phyloP scores from a whole-genome alignment of 306 rosid species.

The Fragaria ananassa region DNA sequence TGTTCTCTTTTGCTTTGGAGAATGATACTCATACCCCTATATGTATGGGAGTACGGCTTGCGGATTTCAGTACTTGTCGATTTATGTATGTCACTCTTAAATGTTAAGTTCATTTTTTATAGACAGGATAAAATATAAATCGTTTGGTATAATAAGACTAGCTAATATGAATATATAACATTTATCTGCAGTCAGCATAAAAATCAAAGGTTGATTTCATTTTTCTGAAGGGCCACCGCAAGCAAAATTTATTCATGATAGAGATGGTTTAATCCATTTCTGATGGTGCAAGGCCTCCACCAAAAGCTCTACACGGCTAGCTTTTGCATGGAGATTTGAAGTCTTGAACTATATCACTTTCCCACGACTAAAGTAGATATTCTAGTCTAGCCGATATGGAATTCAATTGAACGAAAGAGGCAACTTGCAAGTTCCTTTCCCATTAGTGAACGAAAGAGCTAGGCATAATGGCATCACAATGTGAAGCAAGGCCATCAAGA shows the following conservation, averaged over 20 bases:
- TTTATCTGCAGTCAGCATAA: neutral
- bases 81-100: too few relatives aligned
- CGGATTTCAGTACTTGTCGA: too few relatives aligned
- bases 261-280: neutral
- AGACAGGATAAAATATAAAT: too few relatives aligned
- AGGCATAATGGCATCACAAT: neutral
- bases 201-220: neutral
- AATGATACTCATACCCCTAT: neutral
- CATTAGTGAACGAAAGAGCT: neutral
- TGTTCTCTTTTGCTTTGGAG: neutral
- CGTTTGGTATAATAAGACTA: too few relatives aligned
- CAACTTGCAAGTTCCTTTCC: neutral
- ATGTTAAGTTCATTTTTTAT: too few relatives aligned
- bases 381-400: neutral
- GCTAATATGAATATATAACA: too few relatives aligned
- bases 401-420: neutral
- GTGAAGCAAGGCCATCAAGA: neutral
- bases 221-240: neutral
- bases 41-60: neutral
- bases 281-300: neutral
- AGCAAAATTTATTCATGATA: neutral
- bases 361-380: neutral
- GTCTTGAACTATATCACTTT: neutral
- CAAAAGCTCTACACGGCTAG: neutral
- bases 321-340: slow-evolving; percentile 1